Percentiles rank a stretch among this genome's conserved stretches.
Evolutionary conservation across 768 basidiomycete species (phyloP).

Genomic region (Lentinula guzmanii): DNA sequence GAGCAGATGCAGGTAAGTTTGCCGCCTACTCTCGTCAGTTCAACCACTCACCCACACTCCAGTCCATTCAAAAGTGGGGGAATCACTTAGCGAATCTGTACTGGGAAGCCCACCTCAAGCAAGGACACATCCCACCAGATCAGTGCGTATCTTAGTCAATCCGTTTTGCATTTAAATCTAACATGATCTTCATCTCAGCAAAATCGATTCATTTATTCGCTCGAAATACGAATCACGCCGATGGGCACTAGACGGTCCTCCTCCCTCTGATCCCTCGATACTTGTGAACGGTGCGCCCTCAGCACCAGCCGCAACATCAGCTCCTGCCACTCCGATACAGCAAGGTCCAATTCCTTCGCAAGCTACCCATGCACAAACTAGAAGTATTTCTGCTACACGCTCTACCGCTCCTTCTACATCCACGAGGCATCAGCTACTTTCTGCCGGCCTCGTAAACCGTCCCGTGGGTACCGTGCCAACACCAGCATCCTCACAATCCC

Average conservation of each 20-base stretch:
- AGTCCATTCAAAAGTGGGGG: conserved; percentile 92
- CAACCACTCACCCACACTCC: background rate
- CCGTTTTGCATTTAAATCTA: background rate
- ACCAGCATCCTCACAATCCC: conserved; percentile 7
- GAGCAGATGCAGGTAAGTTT: conserved; percentile 87
- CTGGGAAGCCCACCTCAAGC: conserved; percentile 94
- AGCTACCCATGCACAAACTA: conserved; percentile 23
- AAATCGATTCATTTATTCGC: conserved; percentile 96
- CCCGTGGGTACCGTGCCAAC: conserved; percentile 6
- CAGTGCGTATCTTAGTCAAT: conserved; percentile 56
- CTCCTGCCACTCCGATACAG: conserved; percentile 16
- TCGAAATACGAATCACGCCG: conserved; percentile 92
- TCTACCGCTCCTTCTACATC: conserved; percentile 19
- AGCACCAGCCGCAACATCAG: conserved; percentile 10
- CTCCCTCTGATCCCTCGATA: conserved; percentile 73
- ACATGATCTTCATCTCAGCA: conserved; percentile 39
- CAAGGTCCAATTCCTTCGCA: conserved; percentile 22
- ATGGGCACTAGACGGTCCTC: conserved; percentile 91
- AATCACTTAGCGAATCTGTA: conserved; percentile 90
- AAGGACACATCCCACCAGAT: conserved; percentile 88
- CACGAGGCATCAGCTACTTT: conserved; percentile 51
- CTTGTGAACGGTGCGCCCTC: conserved; percentile 45
- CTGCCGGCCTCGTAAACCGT: conserved; percentile 7
- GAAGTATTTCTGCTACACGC: conserved; percentile 21
- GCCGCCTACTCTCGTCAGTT: background rate